Percentiles rank a stretch among this genome's conserved stretches.
Evolutionary conservation across 768 basidiomycete genomes (phyloP).

Genomic region (Boletus speciosus): DNA sequence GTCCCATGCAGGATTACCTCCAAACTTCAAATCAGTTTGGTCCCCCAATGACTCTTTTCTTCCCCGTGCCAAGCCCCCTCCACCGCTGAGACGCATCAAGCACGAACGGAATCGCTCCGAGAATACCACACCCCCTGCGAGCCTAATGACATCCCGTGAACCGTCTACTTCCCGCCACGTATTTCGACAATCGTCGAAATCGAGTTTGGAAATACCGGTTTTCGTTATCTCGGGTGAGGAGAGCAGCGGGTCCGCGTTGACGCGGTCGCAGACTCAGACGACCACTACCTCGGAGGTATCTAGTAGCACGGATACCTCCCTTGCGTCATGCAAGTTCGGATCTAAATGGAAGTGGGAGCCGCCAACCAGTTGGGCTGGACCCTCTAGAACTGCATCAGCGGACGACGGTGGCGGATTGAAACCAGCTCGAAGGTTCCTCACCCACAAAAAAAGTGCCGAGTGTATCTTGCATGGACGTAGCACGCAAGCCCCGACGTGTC

Average conservation of each 20-base stretch:
- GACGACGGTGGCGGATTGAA: not conserved
- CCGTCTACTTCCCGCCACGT: not conserved
- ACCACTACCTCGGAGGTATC: not conserved
- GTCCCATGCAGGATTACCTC: not conserved
- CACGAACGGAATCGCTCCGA: conserved; percentile 13
- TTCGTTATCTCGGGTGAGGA: not conserved
- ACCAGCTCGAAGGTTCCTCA: not conserved
- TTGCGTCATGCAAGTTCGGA: not conserved
- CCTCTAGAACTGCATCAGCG: not conserved
- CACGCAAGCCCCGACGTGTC: not conserved
- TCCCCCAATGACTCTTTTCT: conserved; percentile 18
- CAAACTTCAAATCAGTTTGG: conserved; percentile 7
- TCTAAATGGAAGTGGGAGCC: conserved; percentile 17
- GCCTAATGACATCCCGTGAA: not conserved
- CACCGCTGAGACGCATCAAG: conserved; percentile 7
- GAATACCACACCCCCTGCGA: not conserved
- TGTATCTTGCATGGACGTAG: not conserved
- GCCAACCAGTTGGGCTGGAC: conserved; percentile 26
- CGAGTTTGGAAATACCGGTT: not conserved
- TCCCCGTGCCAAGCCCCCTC: conserved; percentile 19
- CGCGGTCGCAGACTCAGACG: not conserved
- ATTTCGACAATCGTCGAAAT: not conserved
- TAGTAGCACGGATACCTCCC: not conserved
- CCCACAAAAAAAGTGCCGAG: not conserved
- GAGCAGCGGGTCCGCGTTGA: not conserved